Evolutionary conservation across 129 eudicot species (phyloP).

Genomic region (Rutidosis leptorrhynchoides): DNA sequence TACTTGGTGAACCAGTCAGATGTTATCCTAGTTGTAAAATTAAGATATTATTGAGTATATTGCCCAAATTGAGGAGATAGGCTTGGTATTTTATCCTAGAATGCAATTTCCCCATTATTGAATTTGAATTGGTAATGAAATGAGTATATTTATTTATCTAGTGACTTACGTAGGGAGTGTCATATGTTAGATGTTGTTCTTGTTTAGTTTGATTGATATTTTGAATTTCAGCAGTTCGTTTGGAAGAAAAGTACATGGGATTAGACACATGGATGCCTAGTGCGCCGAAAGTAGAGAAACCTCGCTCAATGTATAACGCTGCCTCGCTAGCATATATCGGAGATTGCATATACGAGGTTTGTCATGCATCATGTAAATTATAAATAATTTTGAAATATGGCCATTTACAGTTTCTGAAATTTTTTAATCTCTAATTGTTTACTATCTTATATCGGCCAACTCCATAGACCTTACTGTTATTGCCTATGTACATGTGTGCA

Average conservation of each 20-base stretch:
- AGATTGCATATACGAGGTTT: constrained; percentile 89
- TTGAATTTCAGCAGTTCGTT: constrained; percentile 29
- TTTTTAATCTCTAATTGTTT: not conserved
- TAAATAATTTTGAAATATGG: constrained; percentile 2
- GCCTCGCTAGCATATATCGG: constrained; percentile 88
- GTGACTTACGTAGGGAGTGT: not conserved
- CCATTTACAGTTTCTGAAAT: constrained; percentile 6
- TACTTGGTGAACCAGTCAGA: not conserved
- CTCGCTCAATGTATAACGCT: constrained; percentile 80
- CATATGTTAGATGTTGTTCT: not conserved
- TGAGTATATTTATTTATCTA: not conserved
- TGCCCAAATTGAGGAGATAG: not conserved
- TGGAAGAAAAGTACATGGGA: constrained; percentile 63
- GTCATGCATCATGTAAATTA: constrained; percentile 9
- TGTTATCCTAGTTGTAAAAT: no score
- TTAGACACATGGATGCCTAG: constrained; percentile 83
- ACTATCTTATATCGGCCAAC: not conserved
- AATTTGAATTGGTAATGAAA: not conserved
- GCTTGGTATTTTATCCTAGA: not conserved
- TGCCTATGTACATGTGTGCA: constrained; percentile 28
- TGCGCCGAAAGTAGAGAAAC: constrained; percentile 87
- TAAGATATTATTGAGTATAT: not conserved
- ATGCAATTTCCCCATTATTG: not conserved
- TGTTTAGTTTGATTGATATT: constrained; percentile 14
- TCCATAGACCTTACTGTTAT: not conserved